Base-by-base conservation (phyloP, 2,329 filamentous ascomycete genomes). In the Penicillium digitatum region DNA sequence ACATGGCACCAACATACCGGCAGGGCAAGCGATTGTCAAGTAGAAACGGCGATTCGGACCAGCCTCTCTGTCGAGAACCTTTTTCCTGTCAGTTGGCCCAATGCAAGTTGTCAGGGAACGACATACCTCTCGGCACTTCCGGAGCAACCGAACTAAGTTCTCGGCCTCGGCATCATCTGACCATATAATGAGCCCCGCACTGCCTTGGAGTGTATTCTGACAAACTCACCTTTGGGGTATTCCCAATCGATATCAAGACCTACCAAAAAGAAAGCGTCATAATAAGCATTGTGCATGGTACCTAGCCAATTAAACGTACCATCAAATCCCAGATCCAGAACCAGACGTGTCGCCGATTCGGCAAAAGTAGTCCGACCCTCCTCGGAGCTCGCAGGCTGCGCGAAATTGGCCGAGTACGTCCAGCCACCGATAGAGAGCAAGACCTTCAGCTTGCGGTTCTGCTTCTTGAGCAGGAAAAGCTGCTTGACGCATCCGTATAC, bases 351-450 rank as follows among this genome's bases (percentile, higher is more conserved):
- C 32, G 89, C 87, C 27, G 83, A 84, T 48, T 81, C 77, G 1
- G 88, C 89, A 68, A 95, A 95, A 1, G 60, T 79, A 56, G 76
- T 74, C 12, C 89, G 82, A 8, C 86, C 84, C 6, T 78, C 75
- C 0, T 80, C 77, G 0, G 86, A 87, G 18, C 83, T 83, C 0
- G 84, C 84, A 0, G 90, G 88, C 27, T 75, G 76, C 1, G 83
- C 78, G 73, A 96, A 95, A 76, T 95, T 94, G 71, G 82, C 73
- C 3, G 87, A 89, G 69, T 88, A 90, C 0, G 85, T 88, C 85
- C 87, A 93, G 16, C 90, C 90, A 31, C 90, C 90, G 55, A 94
- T 89, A 52, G 87, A 92, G 3, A 96, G 82, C 8, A 96, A 81
- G 4, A 87, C 79, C 72, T 95, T 95, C 55, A 94, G 72, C 51